Conservation (phyloP, 371 early-diverging fungal species). For the Mortierella sp. region DNA sequence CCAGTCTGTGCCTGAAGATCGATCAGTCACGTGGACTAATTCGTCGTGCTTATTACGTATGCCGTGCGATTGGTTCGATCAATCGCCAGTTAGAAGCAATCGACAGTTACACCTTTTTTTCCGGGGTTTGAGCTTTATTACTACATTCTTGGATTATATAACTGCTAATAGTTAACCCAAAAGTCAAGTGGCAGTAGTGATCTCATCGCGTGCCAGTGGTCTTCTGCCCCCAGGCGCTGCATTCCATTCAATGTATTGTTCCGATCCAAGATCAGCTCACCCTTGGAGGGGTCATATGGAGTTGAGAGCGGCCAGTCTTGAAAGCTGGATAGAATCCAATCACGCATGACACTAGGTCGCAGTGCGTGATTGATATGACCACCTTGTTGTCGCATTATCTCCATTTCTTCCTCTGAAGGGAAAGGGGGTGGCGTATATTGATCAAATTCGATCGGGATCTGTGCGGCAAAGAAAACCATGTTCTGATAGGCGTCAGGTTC, state of each 20-base stretch:
- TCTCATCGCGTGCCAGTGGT: conserved; percentile 81
- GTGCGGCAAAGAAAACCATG: conserved; percentile 77
- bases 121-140: not conserved
- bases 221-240: conserved; percentile 62
- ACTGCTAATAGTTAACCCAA: conserved; percentile 77
- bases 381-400: conserved; percentile 22
- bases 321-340: conserved; percentile 49
- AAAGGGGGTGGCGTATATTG: conserved; percentile 38
- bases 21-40: conserved; percentile 5
- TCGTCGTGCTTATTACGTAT: conserved; percentile 11
- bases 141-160: not conserved
- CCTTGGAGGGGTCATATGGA: conserved; percentile 48
- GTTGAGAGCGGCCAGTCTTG: conserved; percentile 52
- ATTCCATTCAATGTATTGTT: conserved; percentile 66
- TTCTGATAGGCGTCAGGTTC: conserved; percentile 43
- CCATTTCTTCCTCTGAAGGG: conserved; percentile 40
- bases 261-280: conserved; percentile 55
- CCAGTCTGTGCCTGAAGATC: not conserved
- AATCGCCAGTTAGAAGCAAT: not conserved
- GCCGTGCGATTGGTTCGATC: conserved; percentile 28
- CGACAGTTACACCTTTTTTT: not conserved
- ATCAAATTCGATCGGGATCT: conserved; percentile 63
- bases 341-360: conserved; percentile 52
- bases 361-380: conserved; percentile 39
- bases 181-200: conserved; percentile 70